Evolutionary conservation across 1,284 basidiomycete genomes (phyloP).

Genomic region (Boletus semigastroideus): DNA sequence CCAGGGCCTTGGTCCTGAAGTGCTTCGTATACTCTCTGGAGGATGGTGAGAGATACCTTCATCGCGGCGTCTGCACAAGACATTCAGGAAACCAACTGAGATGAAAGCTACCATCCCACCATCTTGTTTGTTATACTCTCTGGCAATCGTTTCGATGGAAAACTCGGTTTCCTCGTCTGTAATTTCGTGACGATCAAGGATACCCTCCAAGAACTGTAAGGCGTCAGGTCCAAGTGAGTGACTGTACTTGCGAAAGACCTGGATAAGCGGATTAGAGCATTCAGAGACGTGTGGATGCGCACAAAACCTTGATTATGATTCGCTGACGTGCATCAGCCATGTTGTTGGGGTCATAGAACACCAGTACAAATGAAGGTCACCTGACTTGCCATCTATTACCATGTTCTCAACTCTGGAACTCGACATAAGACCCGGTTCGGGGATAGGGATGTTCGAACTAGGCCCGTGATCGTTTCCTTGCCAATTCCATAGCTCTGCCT

Average conservation of each 20-base stretch:
- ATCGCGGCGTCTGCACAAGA: conserved; percentile 64
- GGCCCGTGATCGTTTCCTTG: conserved; percentile 42
- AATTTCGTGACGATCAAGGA: conserved; percentile 68
- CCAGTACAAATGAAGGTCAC: conserved; percentile 7
- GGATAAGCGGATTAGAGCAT: neutral
- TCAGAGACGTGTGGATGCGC: neutral
- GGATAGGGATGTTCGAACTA: conserved; percentile 76
- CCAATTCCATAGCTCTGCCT: neutral
- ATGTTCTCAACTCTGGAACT: conserved; percentile 72
- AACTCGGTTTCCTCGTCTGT: conserved; percentile 70
- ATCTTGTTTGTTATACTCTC: conserved; percentile 91
- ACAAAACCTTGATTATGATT: conserved; percentile 60
- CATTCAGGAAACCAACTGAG: conserved; percentile 7
- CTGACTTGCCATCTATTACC: conserved; percentile 1
- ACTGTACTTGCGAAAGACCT: conserved; percentile 83
- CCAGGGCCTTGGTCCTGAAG: conserved; percentile 72
- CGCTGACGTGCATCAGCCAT: conserved; percentile 53
- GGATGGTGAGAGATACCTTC: conserved; percentile 73
- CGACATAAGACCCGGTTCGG: conserved; percentile 75
- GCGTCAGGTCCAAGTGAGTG: conserved; percentile 79
- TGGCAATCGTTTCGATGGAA: conserved; percentile 82
- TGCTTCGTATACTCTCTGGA: conserved; percentile 80
- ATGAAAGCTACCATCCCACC: conserved; percentile 46
- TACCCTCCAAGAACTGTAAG: conserved; percentile 64
- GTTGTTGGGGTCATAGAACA: too few species aligned